phyloP scores from a whole-genome alignment of 2,329 filamentous ascomycete genomes.

The Sporothrix mexicana region DNA sequence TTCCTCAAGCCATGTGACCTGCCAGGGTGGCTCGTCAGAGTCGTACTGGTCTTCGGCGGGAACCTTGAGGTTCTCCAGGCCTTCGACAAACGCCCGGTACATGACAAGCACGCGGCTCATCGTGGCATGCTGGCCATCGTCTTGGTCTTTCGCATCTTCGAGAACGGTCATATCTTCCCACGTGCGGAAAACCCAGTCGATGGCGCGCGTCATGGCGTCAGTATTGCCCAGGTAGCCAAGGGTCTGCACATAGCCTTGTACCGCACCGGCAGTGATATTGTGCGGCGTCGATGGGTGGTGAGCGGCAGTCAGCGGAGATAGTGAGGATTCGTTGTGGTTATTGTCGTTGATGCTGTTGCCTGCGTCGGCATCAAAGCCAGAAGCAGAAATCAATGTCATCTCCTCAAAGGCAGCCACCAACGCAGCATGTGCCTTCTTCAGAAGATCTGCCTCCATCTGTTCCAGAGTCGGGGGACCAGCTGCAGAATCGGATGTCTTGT shows the following conservation, averaged over 20 bases:
- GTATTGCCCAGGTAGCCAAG: slow-evolving; percentile 67
- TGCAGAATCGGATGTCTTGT: not conserved
- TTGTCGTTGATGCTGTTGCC: not conserved
- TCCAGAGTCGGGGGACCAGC: not conserved
- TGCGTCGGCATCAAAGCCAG: not conserved
- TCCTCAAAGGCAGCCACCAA: slow-evolving; percentile 38
- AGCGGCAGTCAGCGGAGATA: not conserved
- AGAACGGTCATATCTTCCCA: slow-evolving; percentile 48
- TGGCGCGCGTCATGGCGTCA: slow-evolving; percentile 60
- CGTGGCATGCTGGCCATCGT: slow-evolving; percentile 46
- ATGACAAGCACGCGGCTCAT: slow-evolving; percentile 42
- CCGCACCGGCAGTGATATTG: slow-evolving; percentile 52
- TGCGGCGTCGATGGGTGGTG: slow-evolving; percentile 44
- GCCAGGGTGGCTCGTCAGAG: slow-evolving; percentile 38
- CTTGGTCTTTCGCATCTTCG: slow-evolving; percentile 46
- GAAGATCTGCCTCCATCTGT: slow-evolving; percentile 4
- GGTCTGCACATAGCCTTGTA: slow-evolving; percentile 67
- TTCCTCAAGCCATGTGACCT: slow-evolving; percentile 43
- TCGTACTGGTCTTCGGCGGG: slow-evolving; percentile 34
- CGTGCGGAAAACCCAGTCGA: slow-evolving; percentile 64
- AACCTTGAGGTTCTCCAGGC: slow-evolving; percentile 44
- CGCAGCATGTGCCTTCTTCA: slow-evolving; percentile 34
- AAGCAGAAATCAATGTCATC: slow-evolving; percentile 40
- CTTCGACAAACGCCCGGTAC: slow-evolving; percentile 57
- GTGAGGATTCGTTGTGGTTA: not conserved